Conservation (phyloP, 2,329 filamentous ascomycete genomes). For the Aspergillus vadensis region DNA sequence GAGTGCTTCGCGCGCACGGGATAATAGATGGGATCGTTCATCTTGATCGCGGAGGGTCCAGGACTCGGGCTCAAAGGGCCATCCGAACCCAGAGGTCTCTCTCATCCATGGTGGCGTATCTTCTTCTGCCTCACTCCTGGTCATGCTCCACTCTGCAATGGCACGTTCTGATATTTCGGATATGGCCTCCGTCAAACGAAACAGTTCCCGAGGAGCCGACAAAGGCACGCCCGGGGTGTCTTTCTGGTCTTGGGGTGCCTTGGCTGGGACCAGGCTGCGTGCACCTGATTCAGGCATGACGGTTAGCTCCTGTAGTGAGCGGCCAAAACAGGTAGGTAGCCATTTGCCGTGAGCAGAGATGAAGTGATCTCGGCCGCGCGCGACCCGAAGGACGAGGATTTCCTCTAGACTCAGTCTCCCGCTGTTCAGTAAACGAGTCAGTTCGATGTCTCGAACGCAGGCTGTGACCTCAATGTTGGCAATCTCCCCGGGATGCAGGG, state of each 20-base stretch:
- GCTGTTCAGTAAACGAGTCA: constrained; percentile 72
- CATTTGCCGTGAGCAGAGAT: constrained; percentile 77
- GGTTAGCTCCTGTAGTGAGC: constrained; percentile 85
- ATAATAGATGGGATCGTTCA: constrained; percentile 48
- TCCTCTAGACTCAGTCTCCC: constrained; percentile 71
- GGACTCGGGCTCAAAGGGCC: constrained; percentile 61
- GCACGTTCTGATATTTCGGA: constrained; percentile 61
- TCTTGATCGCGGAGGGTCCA: constrained; percentile 48
- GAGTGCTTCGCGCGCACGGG: constrained; percentile 62
- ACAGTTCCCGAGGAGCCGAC: constrained; percentile 85
- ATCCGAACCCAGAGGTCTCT: constrained; percentile 49
- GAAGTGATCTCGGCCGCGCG: constrained; percentile 86
- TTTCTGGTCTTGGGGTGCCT: constrained; percentile 36
- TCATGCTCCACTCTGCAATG: constrained; percentile 66
- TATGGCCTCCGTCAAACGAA: constrained; percentile 82
- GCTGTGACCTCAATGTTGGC: constrained; percentile 69
- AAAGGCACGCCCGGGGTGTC: constrained; percentile 54
- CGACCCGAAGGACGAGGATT: constrained; percentile 81
- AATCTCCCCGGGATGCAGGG: constrained; percentile 82
- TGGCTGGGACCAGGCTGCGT: constrained; percentile 59
- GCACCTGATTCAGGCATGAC: constrained; percentile 77
- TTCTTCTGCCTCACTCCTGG: constrained; percentile 40
- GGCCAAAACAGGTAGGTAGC: constrained; percentile 79
- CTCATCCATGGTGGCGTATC: constrained; percentile 54
- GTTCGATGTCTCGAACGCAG: constrained; percentile 63